Percentiles rank a stretch among this genome's conserved stretches.
These are phyloP conservation scores for Penicillium sclerotiorum DNA, from an alignment of 2,329 filamentous ascomycete genomes.

Conservation along the genomic window DNA sequence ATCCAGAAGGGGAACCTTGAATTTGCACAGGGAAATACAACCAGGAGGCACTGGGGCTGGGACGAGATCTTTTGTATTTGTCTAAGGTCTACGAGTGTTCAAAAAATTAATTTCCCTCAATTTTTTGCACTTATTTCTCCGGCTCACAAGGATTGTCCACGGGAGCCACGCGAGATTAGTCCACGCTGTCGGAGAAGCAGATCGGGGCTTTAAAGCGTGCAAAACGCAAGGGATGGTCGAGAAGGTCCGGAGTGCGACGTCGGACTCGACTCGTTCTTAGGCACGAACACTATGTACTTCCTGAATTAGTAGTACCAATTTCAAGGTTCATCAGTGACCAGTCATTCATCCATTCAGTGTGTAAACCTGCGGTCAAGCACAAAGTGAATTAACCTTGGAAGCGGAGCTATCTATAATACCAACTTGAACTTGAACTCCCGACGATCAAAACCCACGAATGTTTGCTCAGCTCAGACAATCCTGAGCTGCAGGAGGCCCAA, in stretches of 20 bases:
- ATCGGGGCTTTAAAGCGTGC: conserved; percentile 3
- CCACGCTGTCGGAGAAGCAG: not conserved
- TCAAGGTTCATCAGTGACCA: not conserved
- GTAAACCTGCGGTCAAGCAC: no score
- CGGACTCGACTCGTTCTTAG: conserved; percentile 4
- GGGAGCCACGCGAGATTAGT: conserved; percentile 15
- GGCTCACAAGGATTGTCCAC: conserved; percentile 2
- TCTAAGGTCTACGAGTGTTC: no score
- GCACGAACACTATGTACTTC: not conserved
- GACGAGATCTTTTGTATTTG: no score
- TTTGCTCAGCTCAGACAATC: conserved; percentile 5
- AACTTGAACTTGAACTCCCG: not conserved
- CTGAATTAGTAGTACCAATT: not conserved
- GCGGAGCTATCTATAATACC: not conserved
- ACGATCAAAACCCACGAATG: conserved; percentile 4
- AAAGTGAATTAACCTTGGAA: not conserved
- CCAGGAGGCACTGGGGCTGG: no score
- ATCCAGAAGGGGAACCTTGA: not conserved
- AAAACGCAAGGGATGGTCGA: conserved; percentile 17
- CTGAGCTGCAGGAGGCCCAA: conserved; percentile 25
- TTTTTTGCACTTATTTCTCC: conserved; percentile 1
- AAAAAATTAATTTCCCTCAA: no score
- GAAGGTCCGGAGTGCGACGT: conserved; percentile 14
- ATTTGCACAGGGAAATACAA: not conserved
- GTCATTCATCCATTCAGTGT: not conserved